Evolutionary conservation across 2,329 filamentous ascomycete genomes (phyloP).

Genomic region (Verticillium longisporum): DNA sequence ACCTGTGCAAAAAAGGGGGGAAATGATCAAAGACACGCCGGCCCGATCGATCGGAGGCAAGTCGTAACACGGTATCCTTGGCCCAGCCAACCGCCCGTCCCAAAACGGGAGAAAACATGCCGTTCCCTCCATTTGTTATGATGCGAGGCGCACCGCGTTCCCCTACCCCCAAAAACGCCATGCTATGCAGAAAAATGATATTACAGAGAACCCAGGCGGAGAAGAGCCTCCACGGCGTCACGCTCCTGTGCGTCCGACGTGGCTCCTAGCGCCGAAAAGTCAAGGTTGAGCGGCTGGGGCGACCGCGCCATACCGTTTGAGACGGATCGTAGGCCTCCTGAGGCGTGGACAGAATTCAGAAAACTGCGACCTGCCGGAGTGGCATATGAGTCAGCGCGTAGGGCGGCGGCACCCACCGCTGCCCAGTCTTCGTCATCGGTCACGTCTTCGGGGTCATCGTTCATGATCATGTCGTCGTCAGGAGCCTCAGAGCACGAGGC

Average conservation of each 20-base stretch:
- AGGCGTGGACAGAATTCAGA: conserved; percentile 40
- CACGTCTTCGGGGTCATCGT: conserved; percentile 73
- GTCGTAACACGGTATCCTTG: conserved; percentile 23
- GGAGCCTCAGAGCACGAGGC: conserved; percentile 72
- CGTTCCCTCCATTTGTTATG: neutral
- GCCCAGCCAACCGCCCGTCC: conserved; percentile 13
- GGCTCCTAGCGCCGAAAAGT: conserved; percentile 42
- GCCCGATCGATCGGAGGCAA: conserved; percentile 16
- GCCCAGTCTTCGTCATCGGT: conserved; percentile 98
- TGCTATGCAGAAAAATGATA: conserved; percentile 39
- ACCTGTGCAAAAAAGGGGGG: conserved; percentile 21
- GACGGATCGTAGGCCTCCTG: conserved; percentile 39
- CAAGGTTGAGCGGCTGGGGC: conserved; percentile 42
- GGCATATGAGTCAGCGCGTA: conserved; percentile 61
- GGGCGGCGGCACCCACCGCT: conserved; percentile 75
- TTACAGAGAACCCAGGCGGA: conserved; percentile 76
- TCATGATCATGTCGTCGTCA: conserved; percentile 56
- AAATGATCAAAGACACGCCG: conserved; percentile 22
- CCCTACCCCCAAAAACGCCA: conserved; percentile 37
- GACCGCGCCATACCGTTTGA: conserved; percentile 48
- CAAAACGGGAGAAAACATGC: neutral
- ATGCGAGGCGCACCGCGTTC: neutral
- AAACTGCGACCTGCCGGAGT: conserved; percentile 41
- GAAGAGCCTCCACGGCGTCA: conserved; percentile 73
- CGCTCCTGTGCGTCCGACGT: conserved; percentile 66